Base-by-base conservation (phyloP, 163 green algal species). In the Volvox carteri region DNA sequence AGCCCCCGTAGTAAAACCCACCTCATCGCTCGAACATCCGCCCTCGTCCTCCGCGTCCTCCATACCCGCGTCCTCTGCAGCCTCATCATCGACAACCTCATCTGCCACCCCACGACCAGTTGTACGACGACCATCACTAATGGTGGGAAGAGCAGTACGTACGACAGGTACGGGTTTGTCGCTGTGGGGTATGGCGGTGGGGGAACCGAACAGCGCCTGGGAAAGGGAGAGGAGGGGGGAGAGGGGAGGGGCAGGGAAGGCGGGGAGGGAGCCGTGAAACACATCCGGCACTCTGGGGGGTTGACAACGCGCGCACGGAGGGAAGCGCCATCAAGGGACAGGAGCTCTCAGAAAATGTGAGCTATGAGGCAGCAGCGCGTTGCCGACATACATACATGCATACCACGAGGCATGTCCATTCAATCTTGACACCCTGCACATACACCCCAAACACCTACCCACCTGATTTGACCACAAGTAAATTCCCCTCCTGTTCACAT, bases 401-500 rank as follows among this genome's bases (percentile, higher is more conserved):
- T n/a, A n/a, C n/a, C n/a, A n/a, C n/a, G n/a, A n/a, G n/a, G n/a
- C n/a, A n/a, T n/a, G n/a, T n/a, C n/a, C n/a, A n/a, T n/a, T n/a
- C n/a, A n/a, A n/a, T n/a, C n/a, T n/a, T n/a, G n/a, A n/a, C n/a
- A n/a, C n/a, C n/a, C n/a, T n/a, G n/a, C n/a, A n/a, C n/a, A n/a
- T n/a, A n/a, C n/a, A n/a, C n/a, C n/a, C n/a, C n/a, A n/a, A n/a
- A 37, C 37, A 4, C 72, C 73, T 6, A 67, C 75, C 9, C n/a
- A 88, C 78, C 90, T 96, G 93, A 92, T 99, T 99, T 78, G 92
- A 91, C 98, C 98, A 99, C 25, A 99, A 94, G 92, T 99, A 99
- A 72, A 99, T 96, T 41, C 97, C 98, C 6, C 95, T 93, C 9
- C 77, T 76, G 80, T 95, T 93, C 23, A 94, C 93, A 76, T 99